Evolutionary conservation across 345 rosid species (phyloP).

Genomic region (Brassica napus): Da-Ae NC_063446.1:11666501-11667000

Average conservation of each 20-base stretch:
- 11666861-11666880: neutral
- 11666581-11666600: neutral
- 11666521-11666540: neutral
- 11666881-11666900: neutral
- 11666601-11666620: neutral
- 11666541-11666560: neutral
- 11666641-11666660: neutral
- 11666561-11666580: neutral
- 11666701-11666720: neutral
- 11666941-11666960: neutral
- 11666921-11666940: neutral
- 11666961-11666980: neutral
- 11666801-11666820: neutral
- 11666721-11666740: neutral
- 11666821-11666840: neutral
- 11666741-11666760: neutral
- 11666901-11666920: neutral
- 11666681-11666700: neutral
- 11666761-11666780: slow-evolving; percentile 1
- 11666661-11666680: neutral
- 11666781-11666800: neutral
- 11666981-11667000: neutral
- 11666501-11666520: neutral
- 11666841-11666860: neutral
- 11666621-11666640: neutral